Percentiles rank a stretch among this genome's conserved stretches.
Conservation (phyloP, 768 basidiomycete genomes). For the Mycena vitilis region DNA sequence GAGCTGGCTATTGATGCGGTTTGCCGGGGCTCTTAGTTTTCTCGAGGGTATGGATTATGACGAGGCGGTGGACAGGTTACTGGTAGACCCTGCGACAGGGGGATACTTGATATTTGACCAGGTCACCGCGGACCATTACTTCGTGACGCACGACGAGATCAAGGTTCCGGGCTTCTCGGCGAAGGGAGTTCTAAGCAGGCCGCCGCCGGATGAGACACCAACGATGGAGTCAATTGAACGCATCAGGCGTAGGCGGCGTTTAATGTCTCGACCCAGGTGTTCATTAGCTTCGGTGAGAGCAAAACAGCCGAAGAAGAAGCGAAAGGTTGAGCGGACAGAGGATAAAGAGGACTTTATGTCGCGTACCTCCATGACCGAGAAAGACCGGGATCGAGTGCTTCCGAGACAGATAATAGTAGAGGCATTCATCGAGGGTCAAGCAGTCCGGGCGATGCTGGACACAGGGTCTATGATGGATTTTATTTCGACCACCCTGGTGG, state of each 20-base stretch:
- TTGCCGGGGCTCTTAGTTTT: constrained; percentile 3
- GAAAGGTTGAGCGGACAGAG: background rate
- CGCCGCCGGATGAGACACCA: constrained; percentile 12
- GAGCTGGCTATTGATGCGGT: constrained; percentile 14
- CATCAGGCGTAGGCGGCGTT: constrained; percentile 3
- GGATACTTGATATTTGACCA: constrained; percentile 27
- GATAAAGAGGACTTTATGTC: constrained; percentile 18
- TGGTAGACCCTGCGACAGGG: constrained; percentile 4
- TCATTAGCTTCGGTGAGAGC: background rate
- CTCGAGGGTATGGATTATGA: constrained; percentile 12
- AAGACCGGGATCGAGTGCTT: constrained; percentile 12
- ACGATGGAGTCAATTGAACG: constrained; percentile 12
- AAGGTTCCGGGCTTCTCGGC: constrained; percentile 4
- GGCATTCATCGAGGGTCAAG: background rate
- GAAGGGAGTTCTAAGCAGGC: background rate
- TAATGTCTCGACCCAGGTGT: constrained; percentile 10
- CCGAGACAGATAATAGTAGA: constrained; percentile 20
- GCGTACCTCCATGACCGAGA: constrained; percentile 11
- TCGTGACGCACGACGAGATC: constrained; percentile 18
- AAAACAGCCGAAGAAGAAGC: background rate
- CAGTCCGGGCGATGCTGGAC: constrained; percentile 27
- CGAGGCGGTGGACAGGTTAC: background rate
- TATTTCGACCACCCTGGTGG: constrained; percentile 44
- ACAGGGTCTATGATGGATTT: constrained; percentile 46
- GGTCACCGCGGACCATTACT: constrained; percentile 18